phyloP scores from a whole-genome alignment of 192 early-diverging fungal genomes.

The Allomyces arbusculus region DNA sequence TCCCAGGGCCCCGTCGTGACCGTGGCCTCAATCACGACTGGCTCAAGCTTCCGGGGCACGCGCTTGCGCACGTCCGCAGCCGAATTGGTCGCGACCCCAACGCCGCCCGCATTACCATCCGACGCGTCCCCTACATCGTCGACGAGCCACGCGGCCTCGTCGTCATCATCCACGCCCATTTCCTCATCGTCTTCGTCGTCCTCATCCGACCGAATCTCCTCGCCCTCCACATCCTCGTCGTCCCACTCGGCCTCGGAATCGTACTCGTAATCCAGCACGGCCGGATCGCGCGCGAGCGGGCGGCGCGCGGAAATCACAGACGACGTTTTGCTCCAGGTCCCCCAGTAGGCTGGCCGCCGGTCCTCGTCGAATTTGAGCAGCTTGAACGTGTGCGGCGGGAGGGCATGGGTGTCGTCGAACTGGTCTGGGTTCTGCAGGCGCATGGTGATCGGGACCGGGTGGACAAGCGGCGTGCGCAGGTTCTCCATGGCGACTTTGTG shows the following conservation, averaged over 20 bases:
- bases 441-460: background rate
- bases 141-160: background rate
- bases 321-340: background rate
- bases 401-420: background rate
- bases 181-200: background rate
- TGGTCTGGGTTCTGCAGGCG: background rate
- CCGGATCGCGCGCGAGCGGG: background rate
- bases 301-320: background rate
- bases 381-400: background rate
- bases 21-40: background rate
- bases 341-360: background rate
- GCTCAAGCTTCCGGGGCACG: background rate
- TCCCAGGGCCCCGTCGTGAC: background rate
- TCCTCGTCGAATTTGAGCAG: background rate
- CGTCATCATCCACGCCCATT: background rate
- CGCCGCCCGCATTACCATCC: background rate
- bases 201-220: background rate
- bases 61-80: background rate
- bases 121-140: background rate
- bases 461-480: background rate
- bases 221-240: background rate
- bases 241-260: constrained; percentile 1
- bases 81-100: background rate
- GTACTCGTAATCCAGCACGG: background rate
- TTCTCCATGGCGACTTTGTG: background rate